Evolutionary conservation across 371 early-diverging fungal species (phyloP), one percentile per base, ranked within the genome.

Genomic region (Lichtheimia ramosa): DNA sequence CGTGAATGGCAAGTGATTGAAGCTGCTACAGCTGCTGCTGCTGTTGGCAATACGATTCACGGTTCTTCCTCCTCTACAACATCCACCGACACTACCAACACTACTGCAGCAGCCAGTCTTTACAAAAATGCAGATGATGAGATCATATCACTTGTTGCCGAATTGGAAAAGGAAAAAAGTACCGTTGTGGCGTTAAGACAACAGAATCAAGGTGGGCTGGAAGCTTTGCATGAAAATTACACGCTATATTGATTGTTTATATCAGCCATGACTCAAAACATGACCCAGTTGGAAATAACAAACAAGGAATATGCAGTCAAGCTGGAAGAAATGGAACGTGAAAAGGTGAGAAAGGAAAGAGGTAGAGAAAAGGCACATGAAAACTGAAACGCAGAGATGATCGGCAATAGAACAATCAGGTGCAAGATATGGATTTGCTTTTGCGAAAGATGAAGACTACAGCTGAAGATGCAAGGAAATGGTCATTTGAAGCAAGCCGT

Each of bases 121-220:
- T 18, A 46, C 10, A 46, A 18, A 16, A 46, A n/a, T 18, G 15
- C 42, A 24, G 41, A 55, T 5, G 25, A 55, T 13, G 43, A 43
- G 15, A 41, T n/a, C 10, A 55, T 6, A 8, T n/a, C 41, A 14
- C 43, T 55, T 39, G 46, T 25, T 55, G 56, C 39, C 41, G 56
- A 55, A 15, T 20, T 55, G n/a, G 56, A 41, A 41, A 55, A 25
- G 24, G 56, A 55, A 55, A 53, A 53, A 40, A 53, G 40, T 18
- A 20, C 13, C 20, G 53, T 53, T 21, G 53, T 40, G 16, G 53
- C 53, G 12, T 53, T 53, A 27, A 34, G 40, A 40, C 40, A 40
- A 20, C 41, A 53, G 40, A 53, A 53, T 39, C 41, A 43, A 43
- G 43, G 56, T 55, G 21, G 13, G 41, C 13, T 3, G 13, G 1